Evolutionary conservation across 495 filamentous ascomycete genomes (phyloP), one percentile per base, ranked within the genome.

Genomic region (Lasiosphaeria ovina): DNA sequence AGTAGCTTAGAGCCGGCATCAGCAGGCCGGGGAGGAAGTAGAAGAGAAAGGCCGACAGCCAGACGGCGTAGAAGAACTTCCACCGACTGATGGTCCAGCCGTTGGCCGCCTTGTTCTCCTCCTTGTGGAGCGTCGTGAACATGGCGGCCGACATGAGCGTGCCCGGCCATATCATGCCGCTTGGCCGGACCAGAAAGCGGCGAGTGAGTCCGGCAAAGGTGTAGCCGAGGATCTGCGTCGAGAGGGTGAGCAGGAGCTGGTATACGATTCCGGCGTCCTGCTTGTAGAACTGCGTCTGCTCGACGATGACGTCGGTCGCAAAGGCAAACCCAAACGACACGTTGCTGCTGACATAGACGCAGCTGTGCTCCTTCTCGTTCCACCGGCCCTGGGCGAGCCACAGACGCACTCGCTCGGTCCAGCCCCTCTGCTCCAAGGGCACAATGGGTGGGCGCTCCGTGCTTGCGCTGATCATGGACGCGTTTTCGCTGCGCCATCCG

Each of bases 291-390:
- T 91, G 85, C 9, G 88, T 88, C 77, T 93, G 90, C 72, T 93
- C 90, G 17, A 93, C 89, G 60, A 93, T 93, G 60, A 93, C 85
- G 73, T 91, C 88, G 40, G 88, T 91, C 49, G 87, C 87, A 73
- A 93, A 93, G 32, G 90, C 90, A 75, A 93, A 93, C 0, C 90
- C 90, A 67, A 93, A 93, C n/a, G 90, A 90, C 34, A 93, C 89
- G 72, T 93, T 93, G 73, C 90, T 93, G 77, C 86, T 89, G 64
- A 93, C 90, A 65, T 92, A 93, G 57, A 93, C 88, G 71, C 90
- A 93, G 54, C 83, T 87, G 73, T 93, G 90, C 70, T 93, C 90
- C 69, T 93, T 93, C 65, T 90, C 85, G 68, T 93, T 93, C 90
- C 90, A 93, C 36, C 76, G 80, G 4, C 90, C 90, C 64, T 92